These are phyloP conservation scores for Sinapis alba DNA, from an alignment of 441 rosid genomes.

Conservation along the genomic window DNA sequence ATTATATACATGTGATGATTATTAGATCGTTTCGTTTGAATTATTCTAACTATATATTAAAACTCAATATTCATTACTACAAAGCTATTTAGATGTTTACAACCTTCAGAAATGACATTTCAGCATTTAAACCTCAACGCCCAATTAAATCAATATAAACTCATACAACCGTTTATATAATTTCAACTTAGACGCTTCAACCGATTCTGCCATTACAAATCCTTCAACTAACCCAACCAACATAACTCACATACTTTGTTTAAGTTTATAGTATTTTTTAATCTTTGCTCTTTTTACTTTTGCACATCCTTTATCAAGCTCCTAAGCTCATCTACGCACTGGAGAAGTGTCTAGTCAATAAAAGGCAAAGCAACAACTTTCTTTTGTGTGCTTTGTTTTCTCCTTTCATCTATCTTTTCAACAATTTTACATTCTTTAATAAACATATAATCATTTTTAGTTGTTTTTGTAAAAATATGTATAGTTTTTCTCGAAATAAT, in stretches of 20 bases:
- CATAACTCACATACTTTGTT: conserved; percentile 12
- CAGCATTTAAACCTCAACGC: conserved; percentile 31
- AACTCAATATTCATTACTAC: background rate
- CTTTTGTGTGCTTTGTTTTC: conserved; percentile 27
- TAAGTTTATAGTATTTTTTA: background rate
- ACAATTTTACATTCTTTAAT: conserved; percentile 7
- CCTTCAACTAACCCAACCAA: conserved; percentile 30
- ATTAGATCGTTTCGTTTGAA: background rate
- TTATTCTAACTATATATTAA: conserved; percentile 3
- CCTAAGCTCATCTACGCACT: conserved; percentile 19
- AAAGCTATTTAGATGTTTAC: background rate
- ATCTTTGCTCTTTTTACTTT: background rate
- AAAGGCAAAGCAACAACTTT: conserved; percentile 31
- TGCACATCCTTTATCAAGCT: background rate
- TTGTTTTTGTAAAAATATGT: background rate
- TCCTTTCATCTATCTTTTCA: conserved; percentile 10
- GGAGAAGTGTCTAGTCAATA: conserved; percentile 23
- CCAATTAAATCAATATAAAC: conserved; percentile 19
- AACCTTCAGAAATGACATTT: conserved; percentile 20
- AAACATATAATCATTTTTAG: background rate
- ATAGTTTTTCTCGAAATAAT: background rate
- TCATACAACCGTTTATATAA: conserved; percentile 30
- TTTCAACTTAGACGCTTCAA: conserved; percentile 35
- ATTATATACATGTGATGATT: conserved; percentile 17
- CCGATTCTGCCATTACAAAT: conserved; percentile 30